These are phyloP conservation scores for Tilletia setariae DNA, from an alignment of 1,284 basidiomycete genomes.

Conservation along the genomic window DNA sequence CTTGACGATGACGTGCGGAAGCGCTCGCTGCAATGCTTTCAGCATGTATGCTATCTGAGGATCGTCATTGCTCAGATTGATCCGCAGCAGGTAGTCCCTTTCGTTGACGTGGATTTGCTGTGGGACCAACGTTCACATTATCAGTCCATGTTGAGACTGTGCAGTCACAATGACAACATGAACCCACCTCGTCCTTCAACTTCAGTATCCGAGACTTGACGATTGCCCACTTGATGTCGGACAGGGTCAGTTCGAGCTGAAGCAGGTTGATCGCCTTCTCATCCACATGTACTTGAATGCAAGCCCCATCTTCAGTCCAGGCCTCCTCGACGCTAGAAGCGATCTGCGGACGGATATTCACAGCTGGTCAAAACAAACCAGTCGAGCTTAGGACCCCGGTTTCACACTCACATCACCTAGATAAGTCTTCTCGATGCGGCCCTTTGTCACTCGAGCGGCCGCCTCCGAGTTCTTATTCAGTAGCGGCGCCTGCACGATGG, in stretches of 20 bases:
- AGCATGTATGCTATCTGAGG: slow-evolving; percentile 46
- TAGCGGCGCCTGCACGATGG: slow-evolving; percentile 94
- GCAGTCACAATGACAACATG: not conserved
- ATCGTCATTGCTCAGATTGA: slow-evolving; percentile 57
- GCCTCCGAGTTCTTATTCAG: slow-evolving; percentile 69
- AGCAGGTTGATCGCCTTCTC: slow-evolving; percentile 82
- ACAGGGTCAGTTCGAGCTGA: slow-evolving; percentile 88
- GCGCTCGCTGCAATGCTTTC: slow-evolving; percentile 49
- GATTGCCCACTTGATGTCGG: slow-evolving; percentile 90
- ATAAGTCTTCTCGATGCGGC: slow-evolving; percentile 88
- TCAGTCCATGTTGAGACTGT: not conserved
- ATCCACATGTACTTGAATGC: slow-evolving; percentile 90
- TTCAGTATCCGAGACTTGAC: slow-evolving; percentile 84
- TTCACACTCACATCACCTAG: slow-evolving; percentile 66
- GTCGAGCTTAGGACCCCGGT: slow-evolving; percentile 9
- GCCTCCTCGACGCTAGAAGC: slow-evolving; percentile 91
- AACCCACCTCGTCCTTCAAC: slow-evolving; percentile 68
- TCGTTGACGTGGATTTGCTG: slow-evolving; percentile 13
- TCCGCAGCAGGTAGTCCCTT: not conserved
- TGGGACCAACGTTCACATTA: not conserved
- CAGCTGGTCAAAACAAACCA: slow-evolving; percentile 56
- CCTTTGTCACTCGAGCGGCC: slow-evolving; percentile 96
- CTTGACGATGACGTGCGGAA: slow-evolving; percentile 50
- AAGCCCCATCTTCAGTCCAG: slow-evolving; percentile 88
- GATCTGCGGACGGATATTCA: slow-evolving; percentile 56